Percentiles rank a stretch among this genome's conserved stretches.
Conservation (phyloP, 73 alveolate species). For the Paramecium primaurelia region DNA sequence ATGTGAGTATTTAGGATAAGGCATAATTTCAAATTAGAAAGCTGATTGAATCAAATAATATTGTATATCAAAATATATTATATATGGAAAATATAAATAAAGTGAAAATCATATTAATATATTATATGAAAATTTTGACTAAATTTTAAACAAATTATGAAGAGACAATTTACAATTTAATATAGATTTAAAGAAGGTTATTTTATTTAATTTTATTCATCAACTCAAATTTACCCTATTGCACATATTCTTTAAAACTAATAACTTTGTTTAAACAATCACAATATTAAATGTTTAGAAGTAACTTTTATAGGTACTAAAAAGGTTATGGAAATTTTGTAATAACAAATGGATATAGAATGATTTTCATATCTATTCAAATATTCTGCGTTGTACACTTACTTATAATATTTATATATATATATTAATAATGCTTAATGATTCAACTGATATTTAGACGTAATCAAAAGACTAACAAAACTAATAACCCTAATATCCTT, state of each 20-base stretch:
- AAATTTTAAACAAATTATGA: too few species aligned
- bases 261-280: background rate
- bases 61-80: background rate
- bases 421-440: background rate
- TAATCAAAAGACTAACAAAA: background rate
- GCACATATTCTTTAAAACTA: too few species aligned
- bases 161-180: background rate
- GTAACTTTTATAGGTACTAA: background rate
- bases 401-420: background rate
- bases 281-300: background rate
- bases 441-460: background rate
- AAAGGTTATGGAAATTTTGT: background rate
- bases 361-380: background rate
- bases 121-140: background rate
- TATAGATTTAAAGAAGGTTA: too few species aligned
- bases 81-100: background rate
- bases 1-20: constrained; percentile 73
- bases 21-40: constrained; percentile 40
- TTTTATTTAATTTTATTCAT: background rate
- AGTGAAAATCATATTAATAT: background rate
- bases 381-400: background rate
- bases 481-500: background rate
- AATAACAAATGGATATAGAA: background rate
- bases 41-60: background rate
- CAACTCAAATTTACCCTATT: background rate